phyloP scores from a whole-genome alignment of 2,329 filamentous ascomycete species.

The Diaporthe caulivora region DNA sequence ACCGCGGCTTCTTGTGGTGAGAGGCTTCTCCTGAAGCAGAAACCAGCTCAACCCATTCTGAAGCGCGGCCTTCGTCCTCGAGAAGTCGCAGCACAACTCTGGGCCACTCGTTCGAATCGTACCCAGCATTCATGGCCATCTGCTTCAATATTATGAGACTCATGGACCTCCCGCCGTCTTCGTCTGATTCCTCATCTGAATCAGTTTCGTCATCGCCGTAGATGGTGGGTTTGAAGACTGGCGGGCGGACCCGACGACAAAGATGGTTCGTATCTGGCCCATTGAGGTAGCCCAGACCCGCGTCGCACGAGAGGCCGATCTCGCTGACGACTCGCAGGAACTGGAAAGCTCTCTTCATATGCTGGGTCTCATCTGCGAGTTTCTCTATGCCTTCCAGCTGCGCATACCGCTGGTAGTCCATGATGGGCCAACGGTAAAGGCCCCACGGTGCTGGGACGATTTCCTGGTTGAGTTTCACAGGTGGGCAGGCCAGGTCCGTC shows the following conservation, averaged over 20 bases:
- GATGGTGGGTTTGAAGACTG: constrained; percentile 35
- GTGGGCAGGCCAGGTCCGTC: constrained; percentile 60
- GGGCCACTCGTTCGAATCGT: constrained; percentile 45
- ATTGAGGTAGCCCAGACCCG: constrained; percentile 74
- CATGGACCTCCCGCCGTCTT: constrained; percentile 22
- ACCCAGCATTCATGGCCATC: constrained; percentile 55
- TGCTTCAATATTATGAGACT: constrained; percentile 47
- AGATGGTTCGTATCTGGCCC: constrained; percentile 63
- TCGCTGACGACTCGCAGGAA: constrained; percentile 68
- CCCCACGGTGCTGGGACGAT: constrained; percentile 72
- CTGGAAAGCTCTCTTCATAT: constrained; percentile 70
- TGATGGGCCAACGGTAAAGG: constrained; percentile 73
- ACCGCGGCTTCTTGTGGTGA: constrained; percentile 43
- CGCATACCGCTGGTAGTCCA: constrained; percentile 69
- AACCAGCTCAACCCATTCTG: constrained; percentile 30
- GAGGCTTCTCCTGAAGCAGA: constrained; percentile 43
- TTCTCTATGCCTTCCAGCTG: constrained; percentile 71
- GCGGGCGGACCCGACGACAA: constrained; percentile 2
- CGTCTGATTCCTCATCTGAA: background rate
- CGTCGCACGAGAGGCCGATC: constrained; percentile 76
- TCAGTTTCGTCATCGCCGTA: constrained; percentile 14
- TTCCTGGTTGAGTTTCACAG: constrained; percentile 67
- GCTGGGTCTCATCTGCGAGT: constrained; percentile 72
- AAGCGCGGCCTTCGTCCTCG: constrained; percentile 48
- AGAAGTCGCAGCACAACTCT: constrained; percentile 53